Evolutionary conservation across 306 rosid genomes (phyloP).

Genomic region (Casuarina equisetifolia): DNA sequence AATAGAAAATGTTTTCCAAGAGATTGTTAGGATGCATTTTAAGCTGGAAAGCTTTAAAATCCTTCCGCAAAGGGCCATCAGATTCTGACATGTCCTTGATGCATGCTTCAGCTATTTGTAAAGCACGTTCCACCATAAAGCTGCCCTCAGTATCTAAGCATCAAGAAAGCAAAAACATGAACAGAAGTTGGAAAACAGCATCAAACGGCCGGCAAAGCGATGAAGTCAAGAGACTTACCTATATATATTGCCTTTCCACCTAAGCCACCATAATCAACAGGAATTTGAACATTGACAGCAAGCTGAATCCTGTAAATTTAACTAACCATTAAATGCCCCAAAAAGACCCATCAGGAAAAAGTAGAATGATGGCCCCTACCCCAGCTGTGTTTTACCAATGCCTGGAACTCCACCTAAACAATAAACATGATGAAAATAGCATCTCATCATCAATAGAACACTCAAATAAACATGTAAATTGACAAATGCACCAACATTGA

Average conservation of each 20-base stretch:
- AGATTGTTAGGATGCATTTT: slow-evolving; percentile 59
- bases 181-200: slow-evolving; percentile 21
- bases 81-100: slow-evolving; percentile 65
- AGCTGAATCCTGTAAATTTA: slow-evolving; percentile 78
- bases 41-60: slow-evolving; percentile 41
- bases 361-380: slow-evolving; percentile 48
- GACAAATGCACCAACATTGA: background rate
- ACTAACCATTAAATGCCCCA: slow-evolving; percentile 17
- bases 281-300: slow-evolving; percentile 90
- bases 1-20: slow-evolving; percentile 77
- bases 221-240: slow-evolving; percentile 43
- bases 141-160: slow-evolving; percentile 88
- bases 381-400: slow-evolving; percentile 94
- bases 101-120: slow-evolving; percentile 91
- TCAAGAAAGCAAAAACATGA: slow-evolving; percentile 26
- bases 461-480: slow-evolving; percentile 8
- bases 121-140: slow-evolving; percentile 91
- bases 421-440: slow-evolving; percentile 9
- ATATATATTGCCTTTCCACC: slow-evolving; percentile 93
- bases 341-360: slow-evolving; percentile 13
- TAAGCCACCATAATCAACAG: slow-evolving; percentile 69
- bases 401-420: slow-evolving; percentile 92
- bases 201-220: slow-evolving; percentile 15
- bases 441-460: slow-evolving; percentile 24
- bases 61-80: slow-evolving; percentile 47